Evolutionary conservation across 768 basidiomycete genomes (phyloP).

Genomic region (Pleurotus citrinopileatus): DNA sequence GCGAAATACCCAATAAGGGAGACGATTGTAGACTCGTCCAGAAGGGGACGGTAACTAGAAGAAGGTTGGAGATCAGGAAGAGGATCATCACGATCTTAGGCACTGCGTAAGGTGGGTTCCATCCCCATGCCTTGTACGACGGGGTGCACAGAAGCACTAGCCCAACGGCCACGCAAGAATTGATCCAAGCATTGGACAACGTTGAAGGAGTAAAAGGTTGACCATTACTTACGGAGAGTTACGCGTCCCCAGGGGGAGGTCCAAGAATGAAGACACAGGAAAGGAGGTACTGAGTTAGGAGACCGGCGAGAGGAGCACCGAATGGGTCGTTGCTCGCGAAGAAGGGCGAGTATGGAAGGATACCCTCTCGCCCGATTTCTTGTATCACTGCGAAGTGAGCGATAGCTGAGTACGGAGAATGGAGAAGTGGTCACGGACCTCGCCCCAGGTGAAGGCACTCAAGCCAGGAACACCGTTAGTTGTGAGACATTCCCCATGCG

Average conservation of each 20-base stretch:
- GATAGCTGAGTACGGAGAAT: too few relatives aligned
- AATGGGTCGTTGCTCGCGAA: slow-evolving; percentile 75
- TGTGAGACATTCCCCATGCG: too few relatives aligned
- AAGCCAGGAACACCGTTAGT: too few relatives aligned
- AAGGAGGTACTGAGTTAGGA: slow-evolving; percentile 59
- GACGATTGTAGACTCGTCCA: slow-evolving; percentile 40
- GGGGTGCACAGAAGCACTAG: slow-evolving; percentile 57
- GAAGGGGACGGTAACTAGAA: slow-evolving; percentile 57
- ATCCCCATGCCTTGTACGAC: slow-evolving; percentile 40
- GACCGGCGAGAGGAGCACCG: slow-evolving; percentile 59
- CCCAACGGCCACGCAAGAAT: slow-evolving; percentile 57
- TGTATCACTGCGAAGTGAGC: slow-evolving; percentile 51
- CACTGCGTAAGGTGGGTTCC: slow-evolving; percentile 66
- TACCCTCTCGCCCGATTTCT: slow-evolving; percentile 69
- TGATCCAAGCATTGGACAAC: slow-evolving; percentile 56
- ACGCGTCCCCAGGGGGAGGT: slow-evolving; percentile 72
- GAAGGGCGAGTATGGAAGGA: slow-evolving; percentile 61
- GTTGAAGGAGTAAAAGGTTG: slow-evolving; percentile 51
- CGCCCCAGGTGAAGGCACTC: too few relatives aligned
- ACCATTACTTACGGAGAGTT: slow-evolving; percentile 68
- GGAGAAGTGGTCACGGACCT: too few relatives aligned
- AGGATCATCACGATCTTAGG: slow-evolving; percentile 44
- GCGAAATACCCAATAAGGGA: slow-evolving; percentile 70
- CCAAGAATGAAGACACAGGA: slow-evolving; percentile 52
- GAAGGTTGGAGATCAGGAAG: slow-evolving; percentile 65